Conservation (phyloP, 1,139 yeast genomes). For the Nakaseomyces delphensis region DNA sequence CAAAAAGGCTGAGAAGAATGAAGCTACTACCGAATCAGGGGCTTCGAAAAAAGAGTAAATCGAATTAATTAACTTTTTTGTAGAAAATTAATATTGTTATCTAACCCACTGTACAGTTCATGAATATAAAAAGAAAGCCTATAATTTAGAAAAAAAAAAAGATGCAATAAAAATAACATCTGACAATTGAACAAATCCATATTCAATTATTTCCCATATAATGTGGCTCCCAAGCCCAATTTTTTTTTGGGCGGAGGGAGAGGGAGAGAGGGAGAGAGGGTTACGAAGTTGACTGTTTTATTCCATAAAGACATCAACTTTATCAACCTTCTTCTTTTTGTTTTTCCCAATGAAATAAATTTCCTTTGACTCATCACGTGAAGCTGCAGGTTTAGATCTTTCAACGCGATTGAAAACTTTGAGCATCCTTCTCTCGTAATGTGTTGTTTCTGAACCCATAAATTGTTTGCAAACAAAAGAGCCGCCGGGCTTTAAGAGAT, state of each 20-base stretch:
- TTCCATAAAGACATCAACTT: slow-evolving; percentile 37
- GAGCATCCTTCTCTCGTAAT: slow-evolving; percentile 49
- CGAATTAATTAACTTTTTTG: slow-evolving; percentile 14
- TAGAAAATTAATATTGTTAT: slow-evolving; percentile 4
- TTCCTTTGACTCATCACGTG: slow-evolving; percentile 57
- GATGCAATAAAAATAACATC: too few species aligned
- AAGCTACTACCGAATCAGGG: slow-evolving; percentile 17
- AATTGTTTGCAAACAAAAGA: slow-evolving; percentile 64
- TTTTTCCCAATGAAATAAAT: slow-evolving; percentile 59
- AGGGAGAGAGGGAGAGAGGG: too few species aligned
- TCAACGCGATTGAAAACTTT: slow-evolving; percentile 51
- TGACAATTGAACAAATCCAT: too few species aligned
- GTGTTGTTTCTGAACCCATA: slow-evolving; percentile 58
- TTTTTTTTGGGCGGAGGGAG: too few species aligned
- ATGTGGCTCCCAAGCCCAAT: too few species aligned
- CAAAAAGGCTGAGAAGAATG: slow-evolving; percentile 6
- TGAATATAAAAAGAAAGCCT: slow-evolving; percentile 4
- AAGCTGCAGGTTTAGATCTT: slow-evolving; percentile 52
- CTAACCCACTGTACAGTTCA: slow-evolving; percentile 5
- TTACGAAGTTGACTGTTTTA: too few species aligned
- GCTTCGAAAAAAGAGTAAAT: slow-evolving; percentile 15
- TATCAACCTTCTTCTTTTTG: slow-evolving; percentile 41
- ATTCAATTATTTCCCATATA: too few species aligned
- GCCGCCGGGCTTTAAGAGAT: slow-evolving; percentile 61
- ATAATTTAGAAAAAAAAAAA: not conserved